phyloP scores from a whole-genome alignment of 164 flowering plant genomes.

The Akebia trifoliata region DNA sequence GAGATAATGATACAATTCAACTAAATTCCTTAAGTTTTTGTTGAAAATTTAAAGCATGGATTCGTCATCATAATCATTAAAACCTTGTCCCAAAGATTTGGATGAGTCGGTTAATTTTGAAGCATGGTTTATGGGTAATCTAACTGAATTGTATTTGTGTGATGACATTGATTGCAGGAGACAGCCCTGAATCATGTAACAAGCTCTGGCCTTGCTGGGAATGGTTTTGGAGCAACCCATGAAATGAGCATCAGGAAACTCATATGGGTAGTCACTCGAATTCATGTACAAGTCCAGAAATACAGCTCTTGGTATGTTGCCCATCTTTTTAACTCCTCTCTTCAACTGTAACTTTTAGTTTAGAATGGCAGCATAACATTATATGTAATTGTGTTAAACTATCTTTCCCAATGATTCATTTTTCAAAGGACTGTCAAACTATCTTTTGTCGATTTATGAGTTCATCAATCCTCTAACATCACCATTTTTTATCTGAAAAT shows the following conservation, averaged over 20 bases:
- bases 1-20: too few species aligned
- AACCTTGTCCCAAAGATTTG: neutral
- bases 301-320: constrained; percentile 57
- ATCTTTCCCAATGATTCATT: too few species aligned
- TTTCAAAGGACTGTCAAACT: too few species aligned
- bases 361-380: neutral
- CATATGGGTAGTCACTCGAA: constrained; percentile 77
- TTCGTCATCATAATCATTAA: neutral
- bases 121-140: neutral
- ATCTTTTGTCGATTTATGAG: too few species aligned
- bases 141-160: neutral
- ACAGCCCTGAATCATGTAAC: constrained; percentile 73
- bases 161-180: constrained; percentile 55
- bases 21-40: too few species aligned
- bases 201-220: constrained; percentile 57
- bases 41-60: too few species aligned
- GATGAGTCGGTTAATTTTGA: neutral
- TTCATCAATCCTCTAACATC: too few species aligned
- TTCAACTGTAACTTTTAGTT: neutral
- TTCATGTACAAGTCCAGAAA: constrained; percentile 59
- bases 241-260: constrained; percentile 74
- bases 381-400: too few species aligned
- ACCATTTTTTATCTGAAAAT: too few species aligned
- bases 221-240: constrained; percentile 70
- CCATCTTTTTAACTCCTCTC: neutral